Percentiles rank a stretch among this genome's conserved stretches.
phyloP scores from a whole-genome alignment of 139 green algal genomes.

The Chlamydomonas incerta region DNA sequence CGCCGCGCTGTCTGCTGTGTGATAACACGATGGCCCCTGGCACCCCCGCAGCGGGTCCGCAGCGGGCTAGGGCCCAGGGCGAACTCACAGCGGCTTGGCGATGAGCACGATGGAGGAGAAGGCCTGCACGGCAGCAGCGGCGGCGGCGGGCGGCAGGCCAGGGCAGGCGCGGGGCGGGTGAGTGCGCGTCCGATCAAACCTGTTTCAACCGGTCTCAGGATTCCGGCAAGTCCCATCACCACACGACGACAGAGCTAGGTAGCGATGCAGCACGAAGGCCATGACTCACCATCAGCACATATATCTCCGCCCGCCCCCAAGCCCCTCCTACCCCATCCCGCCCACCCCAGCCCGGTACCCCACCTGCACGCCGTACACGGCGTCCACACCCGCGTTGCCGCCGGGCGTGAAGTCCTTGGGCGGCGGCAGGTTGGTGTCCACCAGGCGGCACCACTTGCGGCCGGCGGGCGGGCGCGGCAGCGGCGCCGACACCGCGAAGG shows the following conservation, averaged over 20 bases:
- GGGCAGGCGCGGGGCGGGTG: not conserved
- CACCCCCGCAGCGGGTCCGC: too few relatives aligned
- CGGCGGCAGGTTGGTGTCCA: conserved; percentile 95
- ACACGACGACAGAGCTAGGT: too few relatives aligned
- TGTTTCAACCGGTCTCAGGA: not conserved
- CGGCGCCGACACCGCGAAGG: conserved; percentile 67
- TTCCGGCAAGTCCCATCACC: not conserved
- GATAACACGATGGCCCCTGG: too few relatives aligned
- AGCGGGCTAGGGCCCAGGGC: too few relatives aligned
- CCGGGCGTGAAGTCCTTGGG: conserved; percentile 90
- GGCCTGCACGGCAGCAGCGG: too few relatives aligned
- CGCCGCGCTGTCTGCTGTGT: too few relatives aligned
- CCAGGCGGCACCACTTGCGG: conserved; percentile 84
- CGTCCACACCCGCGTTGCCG: conserved; percentile 84
- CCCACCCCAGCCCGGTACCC: not conserved
- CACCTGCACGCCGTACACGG: conserved; percentile 70
- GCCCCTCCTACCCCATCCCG: not conserved
- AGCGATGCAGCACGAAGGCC: too few relatives aligned
- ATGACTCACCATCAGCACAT: too few relatives aligned
- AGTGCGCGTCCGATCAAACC: too few relatives aligned
- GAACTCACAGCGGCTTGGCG: conserved; percentile 58
- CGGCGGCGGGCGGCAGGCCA: not conserved
- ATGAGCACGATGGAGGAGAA: conserved; percentile 83
- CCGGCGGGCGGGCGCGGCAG: conserved; percentile 78
- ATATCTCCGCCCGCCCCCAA: too few relatives aligned